Base-by-base conservation (phyloP, 2,329 filamentous ascomycete genomes). In the Phialophora verrucosa region DNA sequence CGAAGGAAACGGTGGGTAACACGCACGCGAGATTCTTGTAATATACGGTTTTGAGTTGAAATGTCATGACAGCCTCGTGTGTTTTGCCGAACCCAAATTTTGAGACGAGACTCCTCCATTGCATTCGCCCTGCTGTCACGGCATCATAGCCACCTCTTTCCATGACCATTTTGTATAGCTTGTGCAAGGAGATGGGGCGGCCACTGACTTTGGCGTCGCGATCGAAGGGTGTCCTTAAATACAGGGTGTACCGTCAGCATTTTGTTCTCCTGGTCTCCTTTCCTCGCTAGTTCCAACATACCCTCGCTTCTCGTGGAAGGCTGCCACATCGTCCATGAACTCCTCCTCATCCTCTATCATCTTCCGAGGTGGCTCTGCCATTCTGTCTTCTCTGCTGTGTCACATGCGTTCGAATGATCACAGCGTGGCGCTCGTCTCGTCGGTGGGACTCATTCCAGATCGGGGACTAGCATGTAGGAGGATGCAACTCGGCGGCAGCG, bases 81-180 rank as follows among this genome's bases (percentile, higher is more conserved):
- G 86, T 84, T 63, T 88, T 88, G 74, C 88, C 88, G 69, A 93
- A 86, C 58, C 91, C 87, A 64, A 96, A 89, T 73, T 93, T 89
- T 61, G 88, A 84, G 12, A 90, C 91, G 73, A 96, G 85, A 73
- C 88, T 88, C 70, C 92, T 87, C 93, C 93, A 97, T 59, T 91
- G 90, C 70, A 96, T 85, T 81, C 94, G 95, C 77, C 94, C 88
- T 79, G 87, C 89, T 68, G 87, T 93, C 76, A 94, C 87, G 76
- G 90, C 89, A 79, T 96, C 93, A 77, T 97, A 97, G 65, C 93
- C 93, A 61, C 93, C 93, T 73, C 89, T 88, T 25, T 86, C 85
- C 62, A 91, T 85, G 20, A 96, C 90, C 71, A 88, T 85, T 69
- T 90, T 90, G 83, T 92, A 96, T 32, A 96, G 85, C 74, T 90